Evolutionary conservation across 768 basidiomycete species (phyloP).

Genomic region (Leccinum variicolor): DNA sequence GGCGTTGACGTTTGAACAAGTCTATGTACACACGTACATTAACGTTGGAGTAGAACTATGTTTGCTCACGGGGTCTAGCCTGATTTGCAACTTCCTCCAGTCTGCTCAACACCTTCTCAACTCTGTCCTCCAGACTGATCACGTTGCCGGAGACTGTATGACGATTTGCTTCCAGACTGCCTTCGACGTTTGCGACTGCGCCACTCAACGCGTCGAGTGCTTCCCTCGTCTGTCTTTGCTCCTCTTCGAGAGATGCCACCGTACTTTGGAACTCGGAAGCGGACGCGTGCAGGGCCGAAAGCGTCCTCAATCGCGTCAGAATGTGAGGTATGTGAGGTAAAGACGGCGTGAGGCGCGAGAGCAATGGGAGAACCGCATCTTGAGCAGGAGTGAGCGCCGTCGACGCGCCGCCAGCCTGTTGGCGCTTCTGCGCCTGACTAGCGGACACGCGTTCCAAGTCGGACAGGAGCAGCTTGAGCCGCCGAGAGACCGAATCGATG

Average conservation of each 20-base stretch:
- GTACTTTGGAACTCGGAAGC: conserved; percentile 75
- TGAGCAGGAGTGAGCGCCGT: conserved; percentile 33
- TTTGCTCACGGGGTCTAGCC: conserved; percentile 2
- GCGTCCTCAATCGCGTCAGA: conserved; percentile 80
- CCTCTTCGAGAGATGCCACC: conserved; percentile 64
- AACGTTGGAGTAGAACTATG: background rate
- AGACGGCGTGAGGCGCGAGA: conserved; percentile 66
- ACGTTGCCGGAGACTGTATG: conserved; percentile 72
- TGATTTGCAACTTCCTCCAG: conserved; percentile 35
- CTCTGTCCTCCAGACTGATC: conserved; percentile 58
- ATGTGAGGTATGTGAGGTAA: conserved; percentile 88
- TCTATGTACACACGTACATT: background rate
- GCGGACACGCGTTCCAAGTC: conserved; percentile 83
- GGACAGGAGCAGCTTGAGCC: conserved; percentile 86
- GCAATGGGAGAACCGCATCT: conserved; percentile 65
- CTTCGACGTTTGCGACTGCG: conserved; percentile 71
- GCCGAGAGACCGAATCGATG: conserved; percentile 90
- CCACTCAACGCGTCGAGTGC: conserved; percentile 63
- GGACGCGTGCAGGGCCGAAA: conserved; percentile 77
- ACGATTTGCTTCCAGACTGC: conserved; percentile 72
- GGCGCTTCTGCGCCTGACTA: conserved; percentile 30
- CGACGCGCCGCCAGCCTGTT: conserved; percentile 8
- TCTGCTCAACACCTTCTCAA: conserved; percentile 44
- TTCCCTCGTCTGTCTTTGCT: conserved; percentile 62
- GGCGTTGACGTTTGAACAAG: conserved; percentile 16